phyloP scores from a whole-genome alignment of 176 grass and related monocot species.

The Lolium rigidum region DNA sequence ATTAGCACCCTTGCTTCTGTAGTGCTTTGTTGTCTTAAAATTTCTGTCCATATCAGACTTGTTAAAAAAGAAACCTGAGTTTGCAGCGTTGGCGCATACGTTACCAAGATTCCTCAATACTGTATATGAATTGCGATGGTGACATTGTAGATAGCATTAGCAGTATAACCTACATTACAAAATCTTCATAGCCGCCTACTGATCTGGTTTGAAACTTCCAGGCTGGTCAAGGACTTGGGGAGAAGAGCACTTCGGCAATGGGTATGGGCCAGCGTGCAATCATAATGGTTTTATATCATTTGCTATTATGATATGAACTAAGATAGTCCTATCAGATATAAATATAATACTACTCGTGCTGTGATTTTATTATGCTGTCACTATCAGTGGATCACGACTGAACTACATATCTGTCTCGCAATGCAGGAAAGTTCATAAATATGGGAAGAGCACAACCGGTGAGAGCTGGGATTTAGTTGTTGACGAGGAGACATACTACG shows the following conservation, averaged over 20 bases:
- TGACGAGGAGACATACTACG: conserved; percentile 89
- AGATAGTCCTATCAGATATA: background rate
- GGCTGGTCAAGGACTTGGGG: conserved; percentile 99
- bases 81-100: background rate
- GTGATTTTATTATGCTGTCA: background rate
- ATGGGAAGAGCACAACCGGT: conserved; percentile 91
- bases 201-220: conserved; percentile 47
- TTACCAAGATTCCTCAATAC: background rate
- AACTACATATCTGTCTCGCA: background rate
- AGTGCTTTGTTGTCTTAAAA: background rate
- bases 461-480: conserved; percentile 94
- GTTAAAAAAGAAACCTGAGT: background rate
- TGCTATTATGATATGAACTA: conserved; percentile 15
- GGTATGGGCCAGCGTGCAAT: conserved; percentile 48
- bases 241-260: conserved; percentile 93
- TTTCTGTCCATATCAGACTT: background rate
- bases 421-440: conserved; percentile 94
- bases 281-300: conserved; percentile 8
- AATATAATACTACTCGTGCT: background rate
- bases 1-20: background rate
- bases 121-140: background rate
- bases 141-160: background rate
- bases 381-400: background rate
- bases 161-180: background rate
- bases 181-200: background rate